Evolutionary conservation across 495 filamentous ascomycete species (phyloP).

Genomic region (Chaetomium cochliodes): DNA sequence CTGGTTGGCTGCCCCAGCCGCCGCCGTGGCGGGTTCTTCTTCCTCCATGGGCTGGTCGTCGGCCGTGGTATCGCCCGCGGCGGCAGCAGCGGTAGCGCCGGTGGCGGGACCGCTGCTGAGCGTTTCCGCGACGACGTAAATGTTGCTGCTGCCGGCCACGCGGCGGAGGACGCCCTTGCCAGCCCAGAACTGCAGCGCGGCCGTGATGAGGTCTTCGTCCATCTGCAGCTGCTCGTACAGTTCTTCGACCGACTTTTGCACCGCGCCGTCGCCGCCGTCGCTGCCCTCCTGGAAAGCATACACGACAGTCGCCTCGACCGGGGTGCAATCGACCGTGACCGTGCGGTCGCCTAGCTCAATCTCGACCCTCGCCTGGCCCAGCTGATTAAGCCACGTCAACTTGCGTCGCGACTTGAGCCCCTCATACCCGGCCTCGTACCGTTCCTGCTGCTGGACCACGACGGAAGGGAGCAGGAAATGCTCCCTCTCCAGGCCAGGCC

Average conservation of each 20-base stretch:
- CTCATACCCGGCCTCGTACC: constrained; percentile 76
- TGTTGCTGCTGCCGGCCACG: constrained; percentile 36
- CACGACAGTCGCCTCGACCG: constrained; percentile 88
- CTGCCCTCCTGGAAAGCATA: constrained; percentile 67
- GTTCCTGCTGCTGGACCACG: constrained; percentile 61
- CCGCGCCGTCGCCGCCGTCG: constrained; percentile 17
- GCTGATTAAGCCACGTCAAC: constrained; percentile 79
- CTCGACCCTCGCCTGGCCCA: constrained; percentile 77
- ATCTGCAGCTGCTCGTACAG: constrained; percentile 70
- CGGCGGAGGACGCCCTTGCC: constrained; percentile 72
- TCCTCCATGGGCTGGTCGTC: constrained; percentile 1
- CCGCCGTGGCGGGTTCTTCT: background rate
- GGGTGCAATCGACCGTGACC: constrained; percentile 67
- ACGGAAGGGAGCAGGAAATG: constrained; percentile 67
- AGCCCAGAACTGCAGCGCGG: constrained; percentile 83
- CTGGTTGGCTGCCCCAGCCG: constrained; percentile 36
- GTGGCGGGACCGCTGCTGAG: constrained; percentile 35
- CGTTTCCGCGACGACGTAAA: constrained; percentile 46
- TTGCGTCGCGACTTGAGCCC: constrained; percentile 75
- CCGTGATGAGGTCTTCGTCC: constrained; percentile 69
- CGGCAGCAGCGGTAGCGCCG: constrained; percentile 32
- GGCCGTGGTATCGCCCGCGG: too few relatives aligned
- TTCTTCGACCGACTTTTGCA: constrained; percentile 56
- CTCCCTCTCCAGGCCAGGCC: constrained; percentile 80
- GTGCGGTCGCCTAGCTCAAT: constrained; percentile 80